Base-by-base conservation (phyloP, 805 yeast species). In the Candida anglica region DNA sequence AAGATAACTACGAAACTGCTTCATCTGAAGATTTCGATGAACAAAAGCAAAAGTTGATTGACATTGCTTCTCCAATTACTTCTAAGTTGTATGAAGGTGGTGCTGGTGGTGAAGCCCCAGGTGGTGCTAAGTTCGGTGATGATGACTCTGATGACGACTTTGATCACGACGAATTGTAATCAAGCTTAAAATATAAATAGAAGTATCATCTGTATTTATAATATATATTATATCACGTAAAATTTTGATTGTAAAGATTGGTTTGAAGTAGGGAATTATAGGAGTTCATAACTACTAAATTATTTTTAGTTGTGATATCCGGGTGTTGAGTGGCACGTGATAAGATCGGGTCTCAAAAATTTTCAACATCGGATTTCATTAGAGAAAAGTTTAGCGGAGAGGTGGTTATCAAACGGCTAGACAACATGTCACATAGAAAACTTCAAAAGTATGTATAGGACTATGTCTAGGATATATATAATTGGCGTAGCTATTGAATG, bases 21-120 rank as follows among this genome's bases (percentile, higher is more conserved):
- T 75, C 95, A 33, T 76, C 83, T 53, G 97, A 89, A 65, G 98
- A 93, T 55, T 83, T 85, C 49, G 94, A 86, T 37, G 97, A 88
- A 63, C 94, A 88, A 69, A 86, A 78, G 66, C 89, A 55, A 48
- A 65, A 83, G 56, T 76, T 91, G 61, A 76, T 82, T 43, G 76
- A 83, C 50, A 69, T 83, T 53, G 95, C 96, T 30, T 81, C 81
- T 63, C 97, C 98, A 62, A 89, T 93, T 53, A 86, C 96, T 33
- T 75, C 91, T 45, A 93, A 91, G 72, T 67, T 91, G 39, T 66
- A 66, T 47, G 58, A 58, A 28, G 80, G 74, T 40, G 72, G 62
- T 39, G 56, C 70, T 17, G 67, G 61, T 17, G 77, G 59, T 16
- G 65, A 47, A 27, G n/a, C n/a, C n/a, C n/a, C n/a, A n/a, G 66